Conservation (phyloP, 176 grass and related monocot genomes). For the Ensete ventricosum region DNA sequence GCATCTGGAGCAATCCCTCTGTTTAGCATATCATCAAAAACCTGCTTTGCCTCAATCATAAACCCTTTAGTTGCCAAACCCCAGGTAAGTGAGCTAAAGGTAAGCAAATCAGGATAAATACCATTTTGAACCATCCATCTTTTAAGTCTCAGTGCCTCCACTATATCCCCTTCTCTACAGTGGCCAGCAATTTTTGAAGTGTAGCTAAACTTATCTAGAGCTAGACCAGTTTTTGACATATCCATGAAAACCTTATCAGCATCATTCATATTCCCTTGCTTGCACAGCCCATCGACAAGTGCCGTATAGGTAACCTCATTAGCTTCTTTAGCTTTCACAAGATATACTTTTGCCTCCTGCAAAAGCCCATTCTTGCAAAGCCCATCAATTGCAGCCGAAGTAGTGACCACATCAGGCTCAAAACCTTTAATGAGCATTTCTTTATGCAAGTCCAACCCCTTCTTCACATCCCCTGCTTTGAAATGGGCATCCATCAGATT, state of each 20-base stretch:
- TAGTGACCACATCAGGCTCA: neutral
- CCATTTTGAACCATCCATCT: conserved; percentile 1
- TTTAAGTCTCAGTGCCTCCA: neutral
- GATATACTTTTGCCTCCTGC: conserved; percentile 8
- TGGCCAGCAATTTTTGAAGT: conserved; percentile 1
- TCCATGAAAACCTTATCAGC: conserved; percentile 3
- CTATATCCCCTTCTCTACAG: conserved; percentile 3
- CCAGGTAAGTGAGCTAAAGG: conserved; percentile 5
- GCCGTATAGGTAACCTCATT: conserved; percentile 5
- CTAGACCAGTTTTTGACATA: neutral
- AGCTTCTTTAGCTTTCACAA: neutral
- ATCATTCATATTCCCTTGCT: conserved; percentile 11
- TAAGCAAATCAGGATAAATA: conserved; percentile 4
- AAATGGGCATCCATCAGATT: conserved; percentile 6
- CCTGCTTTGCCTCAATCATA: conserved; percentile 20
- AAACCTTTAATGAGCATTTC: conserved; percentile 7
- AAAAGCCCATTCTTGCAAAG: conserved; percentile 16
- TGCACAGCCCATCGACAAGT: conserved; percentile 17
- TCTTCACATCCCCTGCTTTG: conserved; percentile 8
- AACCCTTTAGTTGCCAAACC: conserved; percentile 12
- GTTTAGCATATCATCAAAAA: conserved; percentile 26
- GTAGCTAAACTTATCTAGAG: conserved; percentile 7
- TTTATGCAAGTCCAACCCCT: conserved; percentile 10
- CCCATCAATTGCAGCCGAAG: neutral
- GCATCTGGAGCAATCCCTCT: conserved; percentile 8